Evolutionary conservation across 2,329 filamentous ascomycete species (phyloP).

Genomic region (Pseudocercospora macadamiae): DNA sequence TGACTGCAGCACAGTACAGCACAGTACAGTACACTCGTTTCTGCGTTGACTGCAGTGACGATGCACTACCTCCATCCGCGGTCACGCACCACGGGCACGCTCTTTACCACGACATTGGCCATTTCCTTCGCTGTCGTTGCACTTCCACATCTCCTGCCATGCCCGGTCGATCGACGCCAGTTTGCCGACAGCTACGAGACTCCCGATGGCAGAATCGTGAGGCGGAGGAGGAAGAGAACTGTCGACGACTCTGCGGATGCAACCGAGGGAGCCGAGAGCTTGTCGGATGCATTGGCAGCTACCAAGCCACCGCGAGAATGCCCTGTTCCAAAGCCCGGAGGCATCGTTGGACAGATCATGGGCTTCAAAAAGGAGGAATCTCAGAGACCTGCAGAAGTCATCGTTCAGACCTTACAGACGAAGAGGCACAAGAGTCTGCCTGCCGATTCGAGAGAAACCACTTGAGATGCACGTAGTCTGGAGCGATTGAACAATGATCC

Average conservation of each 20-base stretch:
- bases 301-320: constrained; percentile 67
- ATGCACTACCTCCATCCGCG: constrained; percentile 77
- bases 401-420: constrained; percentile 31
- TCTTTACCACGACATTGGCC: constrained; percentile 90
- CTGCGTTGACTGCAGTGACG: neutral
- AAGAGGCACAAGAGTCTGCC: constrained; percentile 11
- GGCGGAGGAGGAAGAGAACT: constrained; percentile 45
- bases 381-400: constrained; percentile 30
- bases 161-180: constrained; percentile 75
- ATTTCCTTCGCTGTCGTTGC: constrained; percentile 91
- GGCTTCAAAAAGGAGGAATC: constrained; percentile 60
- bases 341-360: constrained; percentile 73
- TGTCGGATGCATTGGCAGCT: constrained; percentile 10
- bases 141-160: constrained; percentile 86
- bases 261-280: constrained; percentile 1
- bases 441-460: constrained; percentile 1
- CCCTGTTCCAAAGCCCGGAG: constrained; percentile 87
- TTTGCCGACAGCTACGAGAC: constrained; percentile 66
- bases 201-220: constrained; percentile 39
- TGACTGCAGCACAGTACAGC: too few species aligned
- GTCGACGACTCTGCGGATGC: constrained; percentile 22
- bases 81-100: constrained; percentile 87
- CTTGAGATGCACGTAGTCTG: constrained; percentile 16
- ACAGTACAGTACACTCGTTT: too few species aligned
- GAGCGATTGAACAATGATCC: too few species aligned